Evolutionary conservation across 495 filamentous ascomycete species (phyloP), one percentile per base, ranked within the genome.

Genomic region (Thermothielavioides terrestris): DNA sequence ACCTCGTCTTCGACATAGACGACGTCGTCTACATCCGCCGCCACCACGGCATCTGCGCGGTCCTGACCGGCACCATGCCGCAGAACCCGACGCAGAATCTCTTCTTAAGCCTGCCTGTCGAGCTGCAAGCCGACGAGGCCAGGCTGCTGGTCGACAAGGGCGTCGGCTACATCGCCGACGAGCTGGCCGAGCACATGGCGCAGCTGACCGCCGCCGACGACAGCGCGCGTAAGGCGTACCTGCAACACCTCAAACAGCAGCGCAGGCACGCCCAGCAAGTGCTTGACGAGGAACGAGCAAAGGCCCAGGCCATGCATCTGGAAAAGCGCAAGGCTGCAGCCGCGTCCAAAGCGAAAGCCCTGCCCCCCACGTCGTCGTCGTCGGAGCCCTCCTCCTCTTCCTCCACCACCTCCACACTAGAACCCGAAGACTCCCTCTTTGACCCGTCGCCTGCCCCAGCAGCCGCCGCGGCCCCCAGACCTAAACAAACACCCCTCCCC

Each of bases 51-150:
- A 94, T 95, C 59, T 88, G 86, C 58, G 89, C 89, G 42, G 86
- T 92, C 20, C 71, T 96, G 40, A 84, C 84, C 39, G 92, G 92
- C 35, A 86, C 84, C 3, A 80, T 96, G 34, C 89, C 94, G 2
- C 92, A 95, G 68, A 79, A 84, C 35, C 89, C 91, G 6, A 88
- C 91, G 57, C 92, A 98, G 66, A 98, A 96, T 72, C 76, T 95
- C 42, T 96, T 97, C 63, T 76, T 89, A 49, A 88, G 92, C 17
- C 66, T 97, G 30, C 92, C 92, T 1, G 59, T 96, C 31, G 83
- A 95, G 69, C 71, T 98, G 34, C 88, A 91, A 77, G 82, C 86
- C 1, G 92, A 97, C 64, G 92, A 98, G 70, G 89, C 83, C 3
- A 77, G 80, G 47, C 62, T 95, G 47, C 77, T 98, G 27, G 82